Base-by-base conservation (phyloP, 768 basidiomycete species). In the Leccinum fibrillosum region DNA sequence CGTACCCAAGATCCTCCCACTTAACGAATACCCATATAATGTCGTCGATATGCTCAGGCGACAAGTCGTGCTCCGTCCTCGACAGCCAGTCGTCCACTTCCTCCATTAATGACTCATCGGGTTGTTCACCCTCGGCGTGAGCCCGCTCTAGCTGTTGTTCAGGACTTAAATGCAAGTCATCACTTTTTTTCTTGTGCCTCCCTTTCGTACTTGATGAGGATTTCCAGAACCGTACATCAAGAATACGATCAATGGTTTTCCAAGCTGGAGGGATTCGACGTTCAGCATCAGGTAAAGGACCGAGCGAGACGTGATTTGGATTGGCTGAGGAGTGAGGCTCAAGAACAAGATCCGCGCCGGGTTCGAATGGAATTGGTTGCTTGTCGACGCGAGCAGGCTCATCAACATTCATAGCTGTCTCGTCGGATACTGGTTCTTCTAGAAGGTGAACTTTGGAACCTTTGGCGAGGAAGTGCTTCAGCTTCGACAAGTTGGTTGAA, bases 1-100 rank as follows among this genome's bases (percentile, higher is more conserved):
- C 90, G 60, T 98, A 97, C n/a, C 89, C 86, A 26, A 98, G 78
- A 61, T 94, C 94, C 47, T 85, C 79, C 96, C 96, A 98, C 71
- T 98, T 99, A 63, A 93, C 78, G 69, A 94, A 94, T 12, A 82
- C 84, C 88, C 90, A 94, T 19, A 85, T 78, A 34, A 96, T 84
- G 52, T 81, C 72, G 39, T 82, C 76, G 28, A 86, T 80, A 64
- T 89, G 79, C 5, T 82, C 73, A 30, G 73, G 70, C 54, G 35
- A 76, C 71, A 54, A 72, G 77, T 19, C 77, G 68, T 39, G 65
- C 57, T 70, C 88, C 81, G 82, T 63, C 34, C 62, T 64, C 5
- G 61, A 54, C 44, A 58, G 42, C 64, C 86, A 91, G 23, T 86
- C 81, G 15, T 85, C 81, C 19, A 89, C 69, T 2, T 83, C 83